These are phyloP conservation scores for Podaxis sp. DNA, from an alignment of 768 basidiomycete species.

Conservation along the genomic window DNA sequence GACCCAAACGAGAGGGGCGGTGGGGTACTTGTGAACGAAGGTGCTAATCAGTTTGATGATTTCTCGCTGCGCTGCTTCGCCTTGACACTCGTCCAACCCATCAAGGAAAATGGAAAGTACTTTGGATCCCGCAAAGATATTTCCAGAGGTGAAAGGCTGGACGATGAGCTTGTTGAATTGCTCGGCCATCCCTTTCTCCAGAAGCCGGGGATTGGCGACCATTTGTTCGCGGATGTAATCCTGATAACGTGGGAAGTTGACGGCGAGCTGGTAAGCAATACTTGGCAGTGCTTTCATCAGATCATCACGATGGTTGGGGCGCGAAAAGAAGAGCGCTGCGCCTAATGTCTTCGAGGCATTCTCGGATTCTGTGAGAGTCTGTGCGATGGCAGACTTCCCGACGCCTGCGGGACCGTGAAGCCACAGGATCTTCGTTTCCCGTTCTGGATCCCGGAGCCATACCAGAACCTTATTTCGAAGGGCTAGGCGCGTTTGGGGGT, in stretches of 20 bases:
- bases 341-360: not conserved
- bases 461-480: not conserved
- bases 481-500: not conserved
- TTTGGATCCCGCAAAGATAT: not conserved
- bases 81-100: not conserved
- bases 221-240: conserved; percentile 19
- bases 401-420: conserved; percentile 10
- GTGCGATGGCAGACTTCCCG: conserved; percentile 8
- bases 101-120: not conserved
- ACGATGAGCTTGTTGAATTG: conserved; percentile 27
- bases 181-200: conserved; percentile 16
- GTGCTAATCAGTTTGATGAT: not conserved
- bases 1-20: not conserved
- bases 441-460: not conserved
- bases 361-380: conserved; percentile 1
- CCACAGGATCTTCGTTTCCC: conserved; percentile 4
- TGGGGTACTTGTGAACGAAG: not conserved
- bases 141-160: conserved; percentile 11
- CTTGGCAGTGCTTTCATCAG: conserved; percentile 20
- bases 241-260: conserved; percentile 17
- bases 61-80: not conserved
- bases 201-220: conserved; percentile 22
- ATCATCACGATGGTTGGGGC: not conserved
- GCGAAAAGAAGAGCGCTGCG: not conserved
- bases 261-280: conserved; percentile 25